Evolutionary conservation across 495 filamentous ascomycete species (phyloP), one percentile per base, ranked within the genome.

Genomic region (Oleoguttula mirabilis): DNA sequence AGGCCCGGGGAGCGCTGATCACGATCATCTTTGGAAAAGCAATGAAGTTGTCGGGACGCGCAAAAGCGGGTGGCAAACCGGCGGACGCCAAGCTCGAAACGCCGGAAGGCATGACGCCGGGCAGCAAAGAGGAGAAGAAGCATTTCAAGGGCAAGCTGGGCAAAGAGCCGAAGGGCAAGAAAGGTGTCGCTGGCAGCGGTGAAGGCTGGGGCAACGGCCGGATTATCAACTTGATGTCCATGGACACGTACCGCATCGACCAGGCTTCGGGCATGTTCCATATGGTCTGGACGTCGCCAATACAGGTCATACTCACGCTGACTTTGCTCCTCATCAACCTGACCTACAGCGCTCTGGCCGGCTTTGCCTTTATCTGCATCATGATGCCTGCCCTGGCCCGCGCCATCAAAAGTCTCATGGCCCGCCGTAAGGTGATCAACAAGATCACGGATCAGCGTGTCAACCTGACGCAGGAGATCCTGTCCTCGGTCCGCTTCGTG

Each of bases 371-470:
- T 16, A 66, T 95, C 6, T 69, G 90, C 19, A 60, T 94, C 22
- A 78, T 79, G 1, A 69, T 90, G 46, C 84, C 87, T 0, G 54
- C 80, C 1, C 68, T 95, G 14, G 82, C 80, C 7, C 68, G 67
- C 22, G 80, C 82, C 17, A 79, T 94, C 45, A 75, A 76, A 40
- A 66, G 62, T 32, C 66, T 96, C 12, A 80, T 93, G 54, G 61
- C 49, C 5, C 73, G 82, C 20, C 72, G 88, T 53, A 71, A 72
- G 52, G 68, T 60, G 24, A 94, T 94, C 66, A 94, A 93, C 66
- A 85, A 84, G 54, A 73, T 94, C 45, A 95, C 88, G 4, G 88
- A 96, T 60, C 80, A 85, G 59, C 71, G 88, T 31, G 87, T 96
- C 5, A 79, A 80, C 34, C 66, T 96, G 25, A 95, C 87, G 0